Evolutionary conservation across 139 green algal species (phyloP).

Genomic region (Closterium sp.): DNA sequence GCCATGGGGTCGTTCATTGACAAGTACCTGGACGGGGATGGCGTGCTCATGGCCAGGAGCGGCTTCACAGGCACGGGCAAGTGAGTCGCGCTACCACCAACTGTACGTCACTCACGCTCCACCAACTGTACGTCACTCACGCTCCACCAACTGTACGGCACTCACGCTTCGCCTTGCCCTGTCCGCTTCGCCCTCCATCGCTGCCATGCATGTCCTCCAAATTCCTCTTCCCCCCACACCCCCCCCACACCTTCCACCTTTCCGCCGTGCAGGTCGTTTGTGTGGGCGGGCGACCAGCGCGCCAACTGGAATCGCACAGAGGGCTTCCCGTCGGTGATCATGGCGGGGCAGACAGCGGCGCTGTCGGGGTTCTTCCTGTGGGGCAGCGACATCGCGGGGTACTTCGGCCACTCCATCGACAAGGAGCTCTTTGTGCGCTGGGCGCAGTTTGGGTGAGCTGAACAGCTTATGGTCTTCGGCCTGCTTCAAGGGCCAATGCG

Average conservation of each 20-base stretch:
- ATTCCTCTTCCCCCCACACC: too few species aligned
- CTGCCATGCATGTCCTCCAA: too few species aligned
- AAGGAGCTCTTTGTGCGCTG: conserved; percentile 44
- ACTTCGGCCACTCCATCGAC: conserved; percentile 6
- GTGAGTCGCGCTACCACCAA: too few species aligned
- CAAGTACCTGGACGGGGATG: conserved; percentile 18
- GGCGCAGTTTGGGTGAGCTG: conserved; percentile 34
- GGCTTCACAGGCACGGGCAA: conserved; percentile 31
- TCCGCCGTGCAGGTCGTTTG: conserved; percentile 25
- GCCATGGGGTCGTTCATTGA: conserved; percentile 23
- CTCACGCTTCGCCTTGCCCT: too few species aligned
- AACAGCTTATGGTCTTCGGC: too few species aligned
- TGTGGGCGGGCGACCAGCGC: conserved; percentile 32
- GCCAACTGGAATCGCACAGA: background rate
- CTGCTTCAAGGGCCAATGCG: too few species aligned
- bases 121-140: too few species aligned
- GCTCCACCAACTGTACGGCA: too few species aligned
- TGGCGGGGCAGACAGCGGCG: conserved; percentile 36
- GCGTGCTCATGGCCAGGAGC: conserved; percentile 20
- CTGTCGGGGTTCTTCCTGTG: conserved; percentile 33
- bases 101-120: too few species aligned
- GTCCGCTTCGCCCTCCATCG: too few species aligned
- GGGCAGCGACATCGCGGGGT: conserved; percentile 24
- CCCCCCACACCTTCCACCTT: too few species aligned
- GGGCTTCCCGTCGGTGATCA: conserved; percentile 20